phyloP scores from a whole-genome alignment of 2,329 filamentous ascomycete species.

The Fusarium nodosum region DNA sequence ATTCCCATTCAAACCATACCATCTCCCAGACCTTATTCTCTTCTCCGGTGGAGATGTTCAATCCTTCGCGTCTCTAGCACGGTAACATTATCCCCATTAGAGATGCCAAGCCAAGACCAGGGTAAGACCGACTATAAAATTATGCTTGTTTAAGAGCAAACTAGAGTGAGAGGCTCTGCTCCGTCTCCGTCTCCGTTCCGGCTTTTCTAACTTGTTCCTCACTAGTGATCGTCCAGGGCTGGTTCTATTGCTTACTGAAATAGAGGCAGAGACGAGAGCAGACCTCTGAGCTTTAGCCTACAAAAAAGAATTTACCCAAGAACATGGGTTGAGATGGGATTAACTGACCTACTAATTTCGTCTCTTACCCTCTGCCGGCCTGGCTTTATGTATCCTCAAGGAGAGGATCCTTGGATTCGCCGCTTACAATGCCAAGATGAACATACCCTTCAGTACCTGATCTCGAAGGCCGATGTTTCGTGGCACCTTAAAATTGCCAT shows the following conservation, averaged over 20 bases:
- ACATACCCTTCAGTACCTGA: not conserved
- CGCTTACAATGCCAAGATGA: slow-evolving; percentile 6
- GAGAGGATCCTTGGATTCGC: not conserved
- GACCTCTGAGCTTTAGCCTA: not conserved
- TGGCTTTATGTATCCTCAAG: not conserved
- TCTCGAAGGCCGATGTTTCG: not conserved
- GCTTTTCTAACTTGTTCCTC: slow-evolving; percentile 11
- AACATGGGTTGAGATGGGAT: not conserved
- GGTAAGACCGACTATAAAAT: slow-evolving; percentile 15
- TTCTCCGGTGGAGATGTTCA: not conserved
- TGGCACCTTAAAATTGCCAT: slow-evolving; percentile 1
- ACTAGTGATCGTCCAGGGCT: slow-evolving; percentile 26
- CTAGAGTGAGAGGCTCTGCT: slow-evolving; percentile 26
- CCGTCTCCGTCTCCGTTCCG: slow-evolving; percentile 22
- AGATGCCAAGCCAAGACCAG: slow-evolving; percentile 31
- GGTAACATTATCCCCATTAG: slow-evolving; percentile 22
- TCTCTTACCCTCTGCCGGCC: not conserved
- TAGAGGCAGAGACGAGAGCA: not conserved
- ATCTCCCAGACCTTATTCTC: not conserved
- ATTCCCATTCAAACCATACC: not conserved
- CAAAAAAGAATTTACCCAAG: not conserved
- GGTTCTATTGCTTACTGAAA: slow-evolving; percentile 8
- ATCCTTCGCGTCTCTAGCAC: slow-evolving; percentile 33
- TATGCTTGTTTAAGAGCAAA: slow-evolving; percentile 40
- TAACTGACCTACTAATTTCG: not conserved